Conservation (phyloP, 2,329 filamentous ascomycete species). For the Thielaviopsis populi region DNA sequence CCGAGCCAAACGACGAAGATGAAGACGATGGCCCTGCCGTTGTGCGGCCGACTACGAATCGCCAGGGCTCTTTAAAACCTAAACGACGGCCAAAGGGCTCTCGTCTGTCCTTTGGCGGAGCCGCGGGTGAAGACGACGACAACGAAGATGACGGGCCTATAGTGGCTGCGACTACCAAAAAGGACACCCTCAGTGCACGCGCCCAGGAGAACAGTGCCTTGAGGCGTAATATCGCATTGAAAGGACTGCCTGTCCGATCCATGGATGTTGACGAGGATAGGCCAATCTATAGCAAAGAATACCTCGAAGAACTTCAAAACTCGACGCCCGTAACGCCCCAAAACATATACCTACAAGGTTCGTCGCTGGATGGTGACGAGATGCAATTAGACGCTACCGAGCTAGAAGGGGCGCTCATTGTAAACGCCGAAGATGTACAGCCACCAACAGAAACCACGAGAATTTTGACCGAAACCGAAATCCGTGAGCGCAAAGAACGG, state of each 20-base stretch:
- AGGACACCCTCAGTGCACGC: conserved; percentile 47
- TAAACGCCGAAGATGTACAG: conserved; percentile 32
- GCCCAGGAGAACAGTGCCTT: conserved; percentile 51
- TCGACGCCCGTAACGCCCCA: conserved; percentile 74
- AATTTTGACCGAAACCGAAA: conserved; percentile 72
- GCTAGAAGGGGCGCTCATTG: conserved; percentile 49
- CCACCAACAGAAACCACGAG: conserved; percentile 26
- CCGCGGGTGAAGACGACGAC: conserved; percentile 32
- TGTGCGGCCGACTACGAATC: conserved; percentile 33
- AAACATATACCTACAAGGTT: conserved; percentile 34
- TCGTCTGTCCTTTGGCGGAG: conserved; percentile 61
- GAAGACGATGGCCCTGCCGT: conserved; percentile 34
- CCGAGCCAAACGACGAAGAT: conserved; percentile 27
- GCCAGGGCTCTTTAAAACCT: conserved; percentile 37
- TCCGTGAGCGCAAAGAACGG: conserved; percentile 79
- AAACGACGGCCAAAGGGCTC: conserved; percentile 54
- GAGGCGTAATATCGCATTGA: conserved; percentile 36
- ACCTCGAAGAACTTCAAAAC: conserved; percentile 69
- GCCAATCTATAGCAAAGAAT: conserved; percentile 73
- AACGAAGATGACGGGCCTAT: conserved; percentile 38
- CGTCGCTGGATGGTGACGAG: conserved; percentile 29
- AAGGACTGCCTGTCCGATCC: conserved; percentile 40
- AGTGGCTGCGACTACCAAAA: conserved; percentile 45
- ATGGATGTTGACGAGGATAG: conserved; percentile 48
- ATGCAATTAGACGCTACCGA: conserved; percentile 46